Percentiles rank a stretch among this genome's conserved stretches.
These are phyloP conservation scores for Vigna mungo DNA, from an alignment of 306 rosid genomes.

Conservation along the genomic window DNA sequence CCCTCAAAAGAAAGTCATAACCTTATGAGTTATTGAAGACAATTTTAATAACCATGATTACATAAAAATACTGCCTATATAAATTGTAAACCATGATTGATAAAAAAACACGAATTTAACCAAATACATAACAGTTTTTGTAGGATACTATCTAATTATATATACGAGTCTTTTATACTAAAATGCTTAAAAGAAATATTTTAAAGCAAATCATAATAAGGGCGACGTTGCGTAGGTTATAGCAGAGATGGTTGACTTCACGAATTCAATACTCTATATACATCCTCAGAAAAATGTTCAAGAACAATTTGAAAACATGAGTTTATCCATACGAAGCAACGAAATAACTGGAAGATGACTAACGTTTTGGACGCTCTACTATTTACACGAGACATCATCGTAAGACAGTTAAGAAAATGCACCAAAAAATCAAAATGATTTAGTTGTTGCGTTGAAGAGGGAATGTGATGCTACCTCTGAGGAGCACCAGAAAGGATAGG, in stretches of 20 bases:
- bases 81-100: not conserved
- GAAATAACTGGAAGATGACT: not conserved
- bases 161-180: no score
- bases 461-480: slow-evolving; percentile 50
- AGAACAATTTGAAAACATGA: slow-evolving; percentile 11
- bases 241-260: not conserved
- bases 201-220: no score
- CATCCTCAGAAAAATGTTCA: slow-evolving; percentile 4
- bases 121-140: not conserved
- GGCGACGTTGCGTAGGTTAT: not conserved
- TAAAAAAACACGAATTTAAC: not conserved
- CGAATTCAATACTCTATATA: not conserved
- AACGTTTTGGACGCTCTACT: slow-evolving; percentile 32
- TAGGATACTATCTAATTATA: not conserved
- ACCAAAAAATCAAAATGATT: not conserved
- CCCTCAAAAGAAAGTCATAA: not conserved
- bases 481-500: slow-evolving; percentile 79
- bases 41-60: not conserved
- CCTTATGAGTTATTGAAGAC: not conserved
- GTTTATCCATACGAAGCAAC: not conserved
- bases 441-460: not conserved
- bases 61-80: no score
- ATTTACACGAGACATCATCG: slow-evolving; percentile 38
- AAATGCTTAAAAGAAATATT: no score
- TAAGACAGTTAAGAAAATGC: slow-evolving; percentile 4